Evolutionary conservation across 345 rosid species (phyloP), one percentile per base, ranked within the genome.

Genomic region (Capsella bursapastoris): DNA sequence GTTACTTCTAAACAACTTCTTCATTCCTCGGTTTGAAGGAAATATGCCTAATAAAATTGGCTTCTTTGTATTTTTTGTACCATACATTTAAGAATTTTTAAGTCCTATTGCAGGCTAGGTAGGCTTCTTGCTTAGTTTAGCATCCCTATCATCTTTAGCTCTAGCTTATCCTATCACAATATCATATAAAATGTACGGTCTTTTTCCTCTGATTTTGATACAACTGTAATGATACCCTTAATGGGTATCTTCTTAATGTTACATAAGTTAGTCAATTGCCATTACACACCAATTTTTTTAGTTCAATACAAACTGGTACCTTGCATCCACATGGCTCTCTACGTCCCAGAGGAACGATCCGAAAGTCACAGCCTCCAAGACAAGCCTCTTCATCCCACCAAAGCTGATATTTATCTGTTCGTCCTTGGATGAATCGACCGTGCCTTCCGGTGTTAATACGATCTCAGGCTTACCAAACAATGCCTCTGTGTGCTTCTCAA

Each of bases 341-440:
- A 89, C 98, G 34, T 92, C 98, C 98, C 99, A 95, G 1, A 95
- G 94, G 76, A 95, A 95, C 37, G 99, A 92, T 48, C 99, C 99
- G 49, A 95, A 95, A 31, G 97, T 89, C 31, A 95, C 94, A 4
- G 98, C 99, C 81, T 95, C 99, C 83, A 95, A 72, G 57, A 90
- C 93, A n/a, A 95, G 94, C 72, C 91, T 89, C 87, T 85, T 86
- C 88, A 95, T 78, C 52, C 94, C 91, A 56, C 85, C 90, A 32
- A 92, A 92, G 85, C 97, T 95, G 68, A 92, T 90, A 82, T 82
- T 86, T 70, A 95, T 83, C 27, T 68, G 85, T 22, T 90, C 93
- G 50, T 89, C 93, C 47, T 84, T 82, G 0, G 97, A 89, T 73
- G 96, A 77, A 85, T 92, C 96, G 8, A 88, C 83, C 0, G 86